Evolutionary conservation across 495 filamentous ascomycete species (phyloP).

Genomic region (Xylaria cubensis): DNA sequence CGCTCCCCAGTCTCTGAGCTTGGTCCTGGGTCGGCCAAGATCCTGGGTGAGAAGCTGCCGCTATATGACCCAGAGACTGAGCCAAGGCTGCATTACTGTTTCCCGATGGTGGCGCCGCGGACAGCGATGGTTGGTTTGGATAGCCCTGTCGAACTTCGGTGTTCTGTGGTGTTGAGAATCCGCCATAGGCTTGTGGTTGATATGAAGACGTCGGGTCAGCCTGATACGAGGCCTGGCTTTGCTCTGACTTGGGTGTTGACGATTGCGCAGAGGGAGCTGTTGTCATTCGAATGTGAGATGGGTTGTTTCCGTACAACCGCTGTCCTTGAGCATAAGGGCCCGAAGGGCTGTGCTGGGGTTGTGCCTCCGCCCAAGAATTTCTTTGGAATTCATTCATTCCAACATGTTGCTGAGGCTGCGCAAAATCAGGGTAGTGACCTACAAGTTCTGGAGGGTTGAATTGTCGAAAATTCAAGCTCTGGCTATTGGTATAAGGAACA

Average conservation of each 20-base stretch:
- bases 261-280: not conserved
- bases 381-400: conserved; percentile 17
- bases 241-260: conserved; percentile 7
- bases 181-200: conserved; percentile 15
- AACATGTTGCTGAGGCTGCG: conserved; percentile 22
- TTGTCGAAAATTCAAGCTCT: conserved; percentile 13
- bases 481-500: conserved; percentile 10
- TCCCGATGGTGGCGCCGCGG: conserved; percentile 1
- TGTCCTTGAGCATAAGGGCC: conserved; percentile 26
- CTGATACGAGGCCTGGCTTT: conserved; percentile 11
- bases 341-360: conserved; percentile 2
- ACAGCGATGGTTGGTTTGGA: not conserved
- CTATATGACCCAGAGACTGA: not conserved
- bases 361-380: conserved; percentile 13
- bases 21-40: conserved; percentile 18
- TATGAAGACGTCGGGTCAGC: conserved; percentile 4
- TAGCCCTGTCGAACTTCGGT: conserved; percentile 3
- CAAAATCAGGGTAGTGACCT: conserved; percentile 9
- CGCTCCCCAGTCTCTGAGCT: conserved; percentile 9
- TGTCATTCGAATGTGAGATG: not conserved
- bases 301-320: conserved; percentile 18
- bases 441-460: conserved; percentile 2
- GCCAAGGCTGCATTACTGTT: not conserved
- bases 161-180: conserved; percentile 5
- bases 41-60: not conserved